Evolutionary conservation across 2,329 filamentous ascomycete genomes (phyloP), one percentile per base, ranked within the genome.

Genomic region (Colletotrichum ledebouriae): DNA sequence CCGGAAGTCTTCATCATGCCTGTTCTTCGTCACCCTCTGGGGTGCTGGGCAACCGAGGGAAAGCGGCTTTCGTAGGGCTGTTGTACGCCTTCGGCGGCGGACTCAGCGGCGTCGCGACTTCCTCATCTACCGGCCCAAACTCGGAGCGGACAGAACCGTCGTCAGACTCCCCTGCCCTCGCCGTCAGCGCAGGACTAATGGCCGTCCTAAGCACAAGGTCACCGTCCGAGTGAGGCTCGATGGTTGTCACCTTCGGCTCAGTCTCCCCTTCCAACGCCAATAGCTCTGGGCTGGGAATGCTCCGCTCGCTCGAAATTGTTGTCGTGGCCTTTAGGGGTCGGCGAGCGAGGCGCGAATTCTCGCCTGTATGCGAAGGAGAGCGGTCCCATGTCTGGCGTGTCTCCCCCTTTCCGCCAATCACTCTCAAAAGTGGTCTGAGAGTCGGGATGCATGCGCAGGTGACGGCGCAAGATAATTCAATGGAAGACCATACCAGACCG

Each of bases 401-500:
- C 22, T 11, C 17, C 6, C 13, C 2, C 20, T 34, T 15, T 12
- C 42, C 41, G 22, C 47, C 6, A 12, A 61, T 25, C 11, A 37
- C n/a, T 2, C n/a, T 33, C 4, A 66, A 29, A 9, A 69, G 63
- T 13, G 67, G 63, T 6, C 67, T 50, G 3, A 69, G 67, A 25
- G 63, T 69, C 33, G 67, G 67, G 22, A 69, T 67, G 41, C 67
- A 69, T 9, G 49, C 57, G 39, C 67, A 69, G 9, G 50, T 58
- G 20, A 69, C 22, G 12, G 67, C 63, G 10, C 63, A 67, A 22
- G 63, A 69, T 2, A 69, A 33, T 57, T 69, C 67, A 1, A 62
- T n/a, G 9, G 46, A 20, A 1, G 67, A 67, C 63, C 63, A 69
- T 7, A 69, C 15, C 20, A 67, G n/a, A 5, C 53, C 37, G 12